Evolutionary conservation across 1,284 basidiomycete genomes (phyloP), one percentile per base, ranked within the genome.

Genomic region (Violaceomyces palustris): DNA sequence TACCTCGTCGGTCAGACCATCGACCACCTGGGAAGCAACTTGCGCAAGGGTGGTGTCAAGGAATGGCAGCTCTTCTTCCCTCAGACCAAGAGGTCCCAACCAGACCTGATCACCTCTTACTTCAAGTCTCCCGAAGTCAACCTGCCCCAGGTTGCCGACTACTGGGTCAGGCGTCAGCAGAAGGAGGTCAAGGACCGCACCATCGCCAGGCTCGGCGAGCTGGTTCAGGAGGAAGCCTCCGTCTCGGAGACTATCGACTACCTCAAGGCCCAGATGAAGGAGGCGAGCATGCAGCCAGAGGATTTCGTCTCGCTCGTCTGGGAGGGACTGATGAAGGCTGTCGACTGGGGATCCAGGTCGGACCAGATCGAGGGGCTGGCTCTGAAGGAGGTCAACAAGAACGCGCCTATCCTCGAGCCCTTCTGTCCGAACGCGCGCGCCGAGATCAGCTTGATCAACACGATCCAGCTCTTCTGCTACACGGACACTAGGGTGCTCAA

Each of bases 401-500:
- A 84, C 67, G 80, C 87, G 3, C 81, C 87, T 9, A 82, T 94
- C 48, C 79, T 97, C 42, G 87, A 90, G 76, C 82, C 87, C 28
- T 96, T 94, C 78, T 88, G 85, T 70, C 81, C 81, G 45, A 82
- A 83, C 44, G 82, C 89, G 21, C 91, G 93, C 76, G 86, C 87
- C 19, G 83, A 97, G 77, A 87, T 97, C 40, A 83, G 85, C 29
- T 39, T 67, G 12, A 52, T 60, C 43, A 53, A 61, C 32, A 35
- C 39, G 18, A 88, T 92, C 18, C 92, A 97, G 78, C 81, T 90
- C 57, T 88, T 90, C 77, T 91, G 87, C 75, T 63, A 63, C 39
- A 87, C 91, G 75, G 88, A 96, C 71, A 90, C 88, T 22, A 85
- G 88, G 44, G 81, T 93, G 68, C 90, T 91, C 76, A 93, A 92